phyloP scores from a whole-genome alignment of 2,329 filamentous ascomycete genomes.

The Clonostachys solani region DNA sequence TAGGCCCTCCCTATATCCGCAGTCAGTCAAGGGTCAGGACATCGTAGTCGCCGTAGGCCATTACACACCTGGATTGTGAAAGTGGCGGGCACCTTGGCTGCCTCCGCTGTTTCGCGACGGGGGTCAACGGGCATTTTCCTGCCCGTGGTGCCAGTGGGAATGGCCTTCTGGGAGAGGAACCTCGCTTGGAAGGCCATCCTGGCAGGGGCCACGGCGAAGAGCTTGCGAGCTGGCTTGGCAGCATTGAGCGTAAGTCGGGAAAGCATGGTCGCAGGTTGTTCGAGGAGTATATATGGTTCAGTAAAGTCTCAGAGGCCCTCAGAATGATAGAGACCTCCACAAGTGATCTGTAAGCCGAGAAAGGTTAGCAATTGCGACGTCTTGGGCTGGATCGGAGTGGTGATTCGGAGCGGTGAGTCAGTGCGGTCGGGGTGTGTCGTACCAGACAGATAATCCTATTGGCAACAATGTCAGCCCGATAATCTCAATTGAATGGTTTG shows the following conservation, averaged over 20 bases:
- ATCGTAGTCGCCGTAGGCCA: not conserved
- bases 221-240: slow-evolving; percentile 47
- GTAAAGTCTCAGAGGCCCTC: slow-evolving; percentile 1
- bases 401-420: slow-evolving; percentile 1
- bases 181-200: not conserved
- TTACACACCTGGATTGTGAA: slow-evolving; percentile 81
- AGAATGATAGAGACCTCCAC: slow-evolving; percentile 32
- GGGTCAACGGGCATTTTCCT: slow-evolving; percentile 60
- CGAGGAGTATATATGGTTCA: slow-evolving; percentile 1
- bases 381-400: too few relatives aligned
- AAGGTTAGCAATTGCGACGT: slow-evolving; percentile 7
- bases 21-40: slow-evolving; percentile 9
- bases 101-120: slow-evolving; percentile 55
- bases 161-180: slow-evolving; percentile 15
- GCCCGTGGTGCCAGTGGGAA: slow-evolving; percentile 65
- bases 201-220: slow-evolving; percentile 27
- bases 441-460: slow-evolving; percentile 75
- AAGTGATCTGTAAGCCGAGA: slow-evolving; percentile 25
- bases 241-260: slow-evolving; percentile 49
- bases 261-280: slow-evolving; percentile 47
- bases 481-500: too few relatives aligned
- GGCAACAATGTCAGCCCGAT: not conserved
- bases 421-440: slow-evolving; percentile 35
- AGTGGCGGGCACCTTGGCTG: slow-evolving; percentile 62
- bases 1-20: slow-evolving; percentile 85